These are phyloP conservation scores for Lasiosphaeria ovina DNA, from an alignment of 495 filamentous ascomycete genomes.

Conservation along the genomic window DNA sequence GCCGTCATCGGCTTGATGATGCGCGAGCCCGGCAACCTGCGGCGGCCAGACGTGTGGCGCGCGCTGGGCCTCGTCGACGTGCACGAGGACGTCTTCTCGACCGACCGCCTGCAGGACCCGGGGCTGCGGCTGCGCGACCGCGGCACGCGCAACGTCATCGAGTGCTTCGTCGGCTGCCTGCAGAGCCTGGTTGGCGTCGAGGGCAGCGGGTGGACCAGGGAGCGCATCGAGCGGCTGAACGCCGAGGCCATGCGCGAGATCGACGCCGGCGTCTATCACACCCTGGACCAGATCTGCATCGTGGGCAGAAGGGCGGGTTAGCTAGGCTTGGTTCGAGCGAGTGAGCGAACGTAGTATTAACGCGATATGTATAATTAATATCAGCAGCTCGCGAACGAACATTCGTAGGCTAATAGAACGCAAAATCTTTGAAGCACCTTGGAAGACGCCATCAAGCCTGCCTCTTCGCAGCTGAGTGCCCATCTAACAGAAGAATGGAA, in stretches of 20 bases:
- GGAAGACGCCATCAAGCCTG: too few relatives aligned
- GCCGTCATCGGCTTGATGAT: conserved; percentile 19
- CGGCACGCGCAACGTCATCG: conserved; percentile 20
- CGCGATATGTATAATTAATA: too few relatives aligned
- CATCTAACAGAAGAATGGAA: too few relatives aligned
- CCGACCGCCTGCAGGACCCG: conserved; percentile 17
- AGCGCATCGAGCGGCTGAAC: conserved; percentile 14
- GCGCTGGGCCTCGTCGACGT: conserved; percentile 15
- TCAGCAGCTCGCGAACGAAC: too few relatives aligned
- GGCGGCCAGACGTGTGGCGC: conserved; percentile 9
- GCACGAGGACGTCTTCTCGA: conserved; percentile 23
- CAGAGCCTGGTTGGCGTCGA: conserved; percentile 16
- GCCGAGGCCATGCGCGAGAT: conserved; percentile 15
- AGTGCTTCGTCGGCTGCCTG: conserved; percentile 19
- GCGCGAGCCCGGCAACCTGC: conserved; percentile 5
- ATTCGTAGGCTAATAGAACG: too few relatives aligned
- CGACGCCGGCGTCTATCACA: conserved; percentile 19
- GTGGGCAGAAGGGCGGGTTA: conserved; percentile 9
- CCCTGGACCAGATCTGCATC: conserved; percentile 21
- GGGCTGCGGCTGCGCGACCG: conserved; percentile 11
- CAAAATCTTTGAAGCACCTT: too few relatives aligned
- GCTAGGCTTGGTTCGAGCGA: too few relatives aligned
- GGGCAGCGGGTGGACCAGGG: conserved; percentile 17
- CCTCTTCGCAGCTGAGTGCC: too few relatives aligned
- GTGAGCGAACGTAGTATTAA: not conserved